Base-by-base conservation (phyloP, 345 rosid genomes). In the Eucalyptus globulus region DNA sequence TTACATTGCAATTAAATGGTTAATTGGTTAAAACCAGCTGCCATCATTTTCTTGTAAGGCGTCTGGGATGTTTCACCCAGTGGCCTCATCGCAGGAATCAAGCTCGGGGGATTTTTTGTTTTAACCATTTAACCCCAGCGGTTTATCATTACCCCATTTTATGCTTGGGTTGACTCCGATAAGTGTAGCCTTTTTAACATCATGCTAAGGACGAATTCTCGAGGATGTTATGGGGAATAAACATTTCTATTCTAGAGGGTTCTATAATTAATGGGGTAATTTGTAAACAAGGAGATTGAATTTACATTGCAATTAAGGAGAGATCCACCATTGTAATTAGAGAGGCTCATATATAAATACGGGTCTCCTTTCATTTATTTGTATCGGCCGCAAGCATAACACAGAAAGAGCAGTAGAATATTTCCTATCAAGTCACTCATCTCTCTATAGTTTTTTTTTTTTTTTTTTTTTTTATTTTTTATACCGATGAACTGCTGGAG, bases 401-500 rank as follows among this genome's bases (percentile, higher is more conserved):
- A 65, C 76, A n/a, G 9, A 34, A n/a, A 65, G 40, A 15, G 72
- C 5, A n/a, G 76, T 65, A 65, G 9, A 34, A n/a, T 65, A 65
- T 65, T 65, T n/a, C 10, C 9, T 8, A 16, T 3, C 40, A 65
- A 65, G 15, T n/a, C 76, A n/a, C 76, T n/a, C 0, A 2, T 15
- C 76, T 65, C 2, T 65, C 76, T 65, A 7, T 4, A 65, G 11
- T 7, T 29, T 65, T 14, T 50, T 50, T 49, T 49, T 49, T 5
- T 49, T 50, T n/a, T n/a, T n/a, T 7, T 29, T 65, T 14, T 50
- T 50, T 49, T 49, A 14, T 5, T 49, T 50, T 50, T 50, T 7
- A 50, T 50, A 50, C 3, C 7, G 1, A 50, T 5, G 7, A 50
- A 50, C 1, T 3, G 7, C 0, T 0, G 1, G 7, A 50, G 7